Conservation (phyloP, 768 basidiomycete species). For the Tylopilus subfusipes region DNA sequence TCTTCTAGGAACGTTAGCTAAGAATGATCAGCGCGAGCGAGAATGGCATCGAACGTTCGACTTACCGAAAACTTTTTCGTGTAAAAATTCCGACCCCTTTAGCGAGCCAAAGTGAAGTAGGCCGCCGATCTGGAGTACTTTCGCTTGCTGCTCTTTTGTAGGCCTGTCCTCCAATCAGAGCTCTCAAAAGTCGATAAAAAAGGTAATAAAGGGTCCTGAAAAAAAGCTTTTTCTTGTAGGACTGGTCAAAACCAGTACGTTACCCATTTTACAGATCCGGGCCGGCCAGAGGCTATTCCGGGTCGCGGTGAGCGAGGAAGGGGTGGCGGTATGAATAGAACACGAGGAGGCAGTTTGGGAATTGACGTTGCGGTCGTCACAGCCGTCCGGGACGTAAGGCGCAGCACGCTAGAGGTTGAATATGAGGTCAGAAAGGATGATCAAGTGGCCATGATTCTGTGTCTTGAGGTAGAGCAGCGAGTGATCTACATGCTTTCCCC, state of each 20-base stretch:
- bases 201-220: no score
- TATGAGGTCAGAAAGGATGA: slow-evolving; percentile 89
- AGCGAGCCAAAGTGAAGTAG: slow-evolving; percentile 66
- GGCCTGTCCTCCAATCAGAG: no score
- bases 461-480: slow-evolving; percentile 27
- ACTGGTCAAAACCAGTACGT: no score
- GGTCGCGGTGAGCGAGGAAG: slow-evolving; percentile 75
- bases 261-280: no score
- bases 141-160: no score
- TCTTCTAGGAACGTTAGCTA: slow-evolving; percentile 92
- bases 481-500: slow-evolving; percentile 59
- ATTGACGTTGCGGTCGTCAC: slow-evolving; percentile 5
- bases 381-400: slow-evolving; percentile 25
- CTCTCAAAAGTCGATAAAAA: no score
- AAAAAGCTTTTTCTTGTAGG: no score
- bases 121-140: no score
- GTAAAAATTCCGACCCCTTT: slow-evolving; percentile 57
- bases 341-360: slow-evolving; percentile 45
- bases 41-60: not conserved
- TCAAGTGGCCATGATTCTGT: slow-evolving; percentile 45
- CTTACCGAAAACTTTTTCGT: no score
- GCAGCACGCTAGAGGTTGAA: slow-evolving; percentile 83
- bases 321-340: slow-evolving; percentile 92
- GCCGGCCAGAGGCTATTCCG: no score
- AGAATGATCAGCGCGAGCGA: not conserved